Conservation (phyloP, 257 asterid genomes). For the Handroanthus guayacan region DNA sequence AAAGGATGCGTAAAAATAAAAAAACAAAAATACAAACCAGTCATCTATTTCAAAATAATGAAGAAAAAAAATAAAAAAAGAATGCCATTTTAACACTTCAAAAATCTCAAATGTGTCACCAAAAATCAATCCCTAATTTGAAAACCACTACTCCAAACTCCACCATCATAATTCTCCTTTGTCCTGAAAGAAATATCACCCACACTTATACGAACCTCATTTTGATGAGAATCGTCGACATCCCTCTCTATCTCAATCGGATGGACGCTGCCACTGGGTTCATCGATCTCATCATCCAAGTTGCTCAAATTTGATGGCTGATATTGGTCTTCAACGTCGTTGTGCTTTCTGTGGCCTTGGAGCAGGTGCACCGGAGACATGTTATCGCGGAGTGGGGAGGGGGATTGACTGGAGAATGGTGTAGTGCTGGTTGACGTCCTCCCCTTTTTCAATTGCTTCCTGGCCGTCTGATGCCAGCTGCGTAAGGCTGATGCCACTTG, state of each 20-base stretch:
- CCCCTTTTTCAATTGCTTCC: constrained; percentile 64
- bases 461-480: constrained; percentile 83
- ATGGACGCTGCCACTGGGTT: background rate
- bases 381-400: constrained; percentile 67
- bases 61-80: background rate
- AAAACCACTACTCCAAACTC: too few relatives aligned
- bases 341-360: constrained; percentile 44
- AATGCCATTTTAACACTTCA: background rate
- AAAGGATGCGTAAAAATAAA: background rate
- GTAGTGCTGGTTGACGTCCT: constrained; percentile 51
- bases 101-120: background rate
- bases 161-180: constrained; percentile 24
- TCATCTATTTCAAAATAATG: constrained; percentile 9
- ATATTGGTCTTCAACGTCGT: constrained; percentile 40
- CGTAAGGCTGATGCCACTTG: constrained; percentile 71
- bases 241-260: constrained; percentile 42
- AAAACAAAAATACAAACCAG: background rate
- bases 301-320: constrained; percentile 31
- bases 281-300: constrained; percentile 11
- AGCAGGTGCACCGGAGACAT: constrained; percentile 73
- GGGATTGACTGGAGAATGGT: constrained; percentile 65
- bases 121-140: background rate
- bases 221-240: constrained; percentile 39
- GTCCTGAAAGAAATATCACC: constrained; percentile 50
- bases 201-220: constrained; percentile 23